Base-by-base conservation (phyloP, 192 early-diverging fungal genomes). In the Coemansia sp. region DNA sequence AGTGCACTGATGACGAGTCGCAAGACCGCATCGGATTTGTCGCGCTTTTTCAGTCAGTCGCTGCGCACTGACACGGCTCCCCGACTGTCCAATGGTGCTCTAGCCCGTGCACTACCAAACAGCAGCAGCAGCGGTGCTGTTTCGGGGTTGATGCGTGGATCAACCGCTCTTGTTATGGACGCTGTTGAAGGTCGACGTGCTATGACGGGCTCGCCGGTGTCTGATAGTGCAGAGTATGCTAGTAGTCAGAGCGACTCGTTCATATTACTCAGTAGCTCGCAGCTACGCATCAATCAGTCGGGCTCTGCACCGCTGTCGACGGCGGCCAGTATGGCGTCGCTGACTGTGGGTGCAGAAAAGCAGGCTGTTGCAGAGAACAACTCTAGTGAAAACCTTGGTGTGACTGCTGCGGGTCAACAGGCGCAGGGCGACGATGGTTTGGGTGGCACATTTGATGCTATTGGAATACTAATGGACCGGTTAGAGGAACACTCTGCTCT, bases 401-500 rank as follows among this genome's bases (percentile, higher is more conserved):
- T 32, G 30, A 11, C 30, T 32, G 30, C 6, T 32, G 30, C 30
- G 30, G 6, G 6, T 1, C 24, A 38, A 1, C 6, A 22, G 7
- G 43, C 22, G 13, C 8, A 11, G 15, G 37, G 50, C 36, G 50
- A 38, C 15, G 50, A 65, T 28, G 71, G 63, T 9, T 51, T 74
- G 32, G 44, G 64, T 2, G 56, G 59, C 28, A 74, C 64, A 24
- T 53, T 68, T 11, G 61, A 27, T 4, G 46, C 52, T 15, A 71
- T 71, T 19, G 85, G 79, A 19, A 78, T 82, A 23, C 53, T 97
- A 33, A 91, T 90, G 72, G 88, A 92, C 38, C 49, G 85, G 50
- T 81, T 94, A 51, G 87, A 87, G 0, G 75, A 81, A n/a, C 80
- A 80, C 28, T 85, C 90, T 2, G 81, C 80, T 38, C 69, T 90